A percentile compares a stretch with the other conserved stretches of the same genome.
Conservation (phyloP, 345 rosid genomes). For the Boechera divaricarpa region DNA sequence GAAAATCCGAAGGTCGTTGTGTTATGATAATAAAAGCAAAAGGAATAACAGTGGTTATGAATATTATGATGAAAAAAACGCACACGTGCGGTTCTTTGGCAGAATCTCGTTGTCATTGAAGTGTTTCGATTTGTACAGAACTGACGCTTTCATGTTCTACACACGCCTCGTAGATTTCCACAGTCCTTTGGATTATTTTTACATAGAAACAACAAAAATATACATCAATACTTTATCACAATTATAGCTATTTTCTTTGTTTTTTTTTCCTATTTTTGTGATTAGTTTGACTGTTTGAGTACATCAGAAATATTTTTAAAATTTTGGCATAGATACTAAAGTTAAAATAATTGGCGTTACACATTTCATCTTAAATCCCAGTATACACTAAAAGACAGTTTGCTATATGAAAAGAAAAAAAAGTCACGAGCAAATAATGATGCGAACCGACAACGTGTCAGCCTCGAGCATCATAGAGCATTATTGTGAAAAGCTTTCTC, state of each 20-base stretch:
- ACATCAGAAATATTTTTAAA: neutral
- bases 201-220: neutral
- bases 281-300: neutral
- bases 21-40: conserved; percentile 29
- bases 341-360: conserved; percentile 11
- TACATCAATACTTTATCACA: neutral
- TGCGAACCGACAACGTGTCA: conserved; percentile 32
- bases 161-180: conserved; percentile 44
- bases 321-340: neutral
- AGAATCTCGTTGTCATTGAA: conserved; percentile 41
- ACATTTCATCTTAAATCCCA: conserved; percentile 11
- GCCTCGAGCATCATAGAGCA: conserved; percentile 30
- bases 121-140: conserved; percentile 37
- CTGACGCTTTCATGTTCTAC: conserved; percentile 44
- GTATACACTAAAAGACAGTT: conserved; percentile 14
- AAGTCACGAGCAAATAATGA: conserved; percentile 32
- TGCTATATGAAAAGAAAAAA: neutral
- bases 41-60: conserved; percentile 1
- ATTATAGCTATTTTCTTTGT: neutral
- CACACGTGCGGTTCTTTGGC: conserved; percentile 48
- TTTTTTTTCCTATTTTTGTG: neutral
- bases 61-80: conserved; percentile 23
- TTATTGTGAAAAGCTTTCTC: conserved; percentile 25
- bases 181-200: conserved; percentile 23
- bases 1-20: no score